Evolutionary conservation across 768 basidiomycete species (phyloP).

Genomic region (Xerocomellus intermedius): DNA sequence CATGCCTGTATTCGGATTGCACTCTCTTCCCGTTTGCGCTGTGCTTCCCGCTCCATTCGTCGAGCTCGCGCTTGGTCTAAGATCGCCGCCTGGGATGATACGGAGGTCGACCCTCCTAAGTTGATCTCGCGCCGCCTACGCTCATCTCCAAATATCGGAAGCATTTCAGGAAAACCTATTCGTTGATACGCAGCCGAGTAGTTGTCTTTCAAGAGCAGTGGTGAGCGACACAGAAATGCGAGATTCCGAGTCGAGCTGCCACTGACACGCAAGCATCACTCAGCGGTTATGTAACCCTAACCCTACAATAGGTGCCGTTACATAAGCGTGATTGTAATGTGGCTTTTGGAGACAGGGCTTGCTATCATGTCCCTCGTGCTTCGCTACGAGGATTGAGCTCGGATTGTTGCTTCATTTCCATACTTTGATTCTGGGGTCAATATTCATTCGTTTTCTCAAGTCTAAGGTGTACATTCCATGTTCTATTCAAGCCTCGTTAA

Average conservation of each 20-base stretch:
- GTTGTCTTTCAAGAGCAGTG: not conserved
- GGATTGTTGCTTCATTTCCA: too few relatives aligned
- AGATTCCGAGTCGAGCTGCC: not conserved
- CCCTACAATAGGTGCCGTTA: constrained; percentile 6
- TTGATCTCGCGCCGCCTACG: constrained; percentile 64
- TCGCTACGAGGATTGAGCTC: too few relatives aligned
- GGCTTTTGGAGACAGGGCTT: too few relatives aligned
- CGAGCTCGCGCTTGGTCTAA: constrained; percentile 61
- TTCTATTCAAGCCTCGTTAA: too few relatives aligned
- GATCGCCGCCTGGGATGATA: constrained; percentile 53
- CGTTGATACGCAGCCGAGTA: not conserved
- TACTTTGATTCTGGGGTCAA: too few relatives aligned
- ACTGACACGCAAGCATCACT: not conserved
- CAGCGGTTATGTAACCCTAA: constrained; percentile 20
- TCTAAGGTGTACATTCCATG: too few relatives aligned
- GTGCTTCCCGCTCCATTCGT: constrained; percentile 55
- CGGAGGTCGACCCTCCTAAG: constrained; percentile 62
- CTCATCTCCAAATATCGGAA: constrained; percentile 52
- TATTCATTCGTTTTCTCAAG: too few relatives aligned
- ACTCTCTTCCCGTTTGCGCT: constrained; percentile 53
- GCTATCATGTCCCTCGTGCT: too few relatives aligned
- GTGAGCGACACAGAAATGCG: not conserved
- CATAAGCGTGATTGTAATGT: not conserved
- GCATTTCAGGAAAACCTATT: constrained; percentile 21
- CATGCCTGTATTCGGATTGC: constrained; percentile 65